Base-by-base conservation (phyloP, 257 asterid species). In the Gynochthodes officinalis region DNA sequence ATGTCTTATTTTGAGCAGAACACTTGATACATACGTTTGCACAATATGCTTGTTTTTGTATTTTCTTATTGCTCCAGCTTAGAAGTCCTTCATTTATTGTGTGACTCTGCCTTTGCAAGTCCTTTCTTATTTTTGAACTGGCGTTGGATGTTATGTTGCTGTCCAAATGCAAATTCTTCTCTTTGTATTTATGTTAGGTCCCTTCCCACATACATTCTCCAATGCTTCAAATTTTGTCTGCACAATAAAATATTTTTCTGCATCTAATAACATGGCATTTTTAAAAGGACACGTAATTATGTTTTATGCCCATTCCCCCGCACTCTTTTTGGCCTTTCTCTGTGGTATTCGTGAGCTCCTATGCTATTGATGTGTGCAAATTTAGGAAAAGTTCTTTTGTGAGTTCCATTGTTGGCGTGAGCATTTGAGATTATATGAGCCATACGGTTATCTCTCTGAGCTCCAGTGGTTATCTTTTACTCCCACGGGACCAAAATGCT, bases 1-100 rank as follows among this genome's bases (percentile, higher is more conserved):
- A 86, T 25, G 84, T 82, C 35, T 67, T 60, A 33, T 60, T 33
- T 52, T 7, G 35, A 44, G 21, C 62, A 37, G 21, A 33, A 14
- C 16, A 0, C 52, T n/a, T 9, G n/a, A n/a, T n/a, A 9, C 71
- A 19, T 57, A 23, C 28, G 33, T 12, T 12, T 43, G 5, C 14
- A 67, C 35, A 27, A 25, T 10, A 64, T 42, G 15, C 42, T 28
- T 46, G 28, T 59, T 19, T 27, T 32, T 61, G 2, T 21, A 69
- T 8, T 40, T 64, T 2, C 2, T 23, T n/a, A 23, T 43, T 42
- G 55, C 10, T 66, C 27, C n/a, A 21, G 40, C 57, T 28, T 43
- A 25, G 13, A 65, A 23, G 42, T 37, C 7, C 3, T 37, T 37
- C 42, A 37, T 7, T 37, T 37, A 37, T 37, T 37, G 6, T 37